These are phyloP conservation scores for Atkinsonella hypoxylon DNA, from an alignment of 2,329 filamentous ascomycete species.

Conservation along the genomic window DNA sequence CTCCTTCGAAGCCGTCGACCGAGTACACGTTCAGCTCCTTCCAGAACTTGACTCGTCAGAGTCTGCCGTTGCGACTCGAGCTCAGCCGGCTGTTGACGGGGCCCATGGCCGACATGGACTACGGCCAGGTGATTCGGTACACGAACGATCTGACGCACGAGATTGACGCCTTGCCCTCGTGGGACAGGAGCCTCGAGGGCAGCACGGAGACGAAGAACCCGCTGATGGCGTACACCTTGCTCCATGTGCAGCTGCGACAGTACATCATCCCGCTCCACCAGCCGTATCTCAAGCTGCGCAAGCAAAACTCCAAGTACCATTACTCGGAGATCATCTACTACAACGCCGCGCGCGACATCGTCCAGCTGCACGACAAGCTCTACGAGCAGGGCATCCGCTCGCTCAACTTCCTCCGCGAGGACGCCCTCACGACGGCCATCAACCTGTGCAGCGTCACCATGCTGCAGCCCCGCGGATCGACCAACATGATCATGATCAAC, in stretches of 20 bases:
- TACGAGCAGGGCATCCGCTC: conserved; percentile 46
- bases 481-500: conserved; percentile 51
- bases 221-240: conserved; percentile 44
- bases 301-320: conserved; percentile 48
- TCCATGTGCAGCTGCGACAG: conserved; percentile 49
- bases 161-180: conserved; percentile 47
- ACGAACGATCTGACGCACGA: conserved; percentile 49
- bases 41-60: conserved; percentile 44
- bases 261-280: conserved; percentile 52
- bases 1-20: conserved; percentile 35
- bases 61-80: conserved; percentile 43
- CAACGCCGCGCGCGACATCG: conserved; percentile 48
- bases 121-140: conserved; percentile 49
- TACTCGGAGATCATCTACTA: conserved; percentile 53
- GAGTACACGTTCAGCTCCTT: conserved; percentile 49
- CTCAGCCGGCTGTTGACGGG: conserved; percentile 44
- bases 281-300: conserved; percentile 46
- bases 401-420: conserved; percentile 48
- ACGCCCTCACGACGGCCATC: conserved; percentile 46
- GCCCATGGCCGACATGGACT: conserved; percentile 42
- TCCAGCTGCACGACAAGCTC: conserved; percentile 48
- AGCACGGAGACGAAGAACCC: conserved; percentile 37
- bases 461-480: conserved; percentile 45
- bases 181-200: conserved; percentile 30
- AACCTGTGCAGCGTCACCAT: conserved; percentile 50